Evolutionary conservation across 2,329 filamentous ascomycete genomes (phyloP).

Genomic region (Aspergillus clavatus): DNA sequence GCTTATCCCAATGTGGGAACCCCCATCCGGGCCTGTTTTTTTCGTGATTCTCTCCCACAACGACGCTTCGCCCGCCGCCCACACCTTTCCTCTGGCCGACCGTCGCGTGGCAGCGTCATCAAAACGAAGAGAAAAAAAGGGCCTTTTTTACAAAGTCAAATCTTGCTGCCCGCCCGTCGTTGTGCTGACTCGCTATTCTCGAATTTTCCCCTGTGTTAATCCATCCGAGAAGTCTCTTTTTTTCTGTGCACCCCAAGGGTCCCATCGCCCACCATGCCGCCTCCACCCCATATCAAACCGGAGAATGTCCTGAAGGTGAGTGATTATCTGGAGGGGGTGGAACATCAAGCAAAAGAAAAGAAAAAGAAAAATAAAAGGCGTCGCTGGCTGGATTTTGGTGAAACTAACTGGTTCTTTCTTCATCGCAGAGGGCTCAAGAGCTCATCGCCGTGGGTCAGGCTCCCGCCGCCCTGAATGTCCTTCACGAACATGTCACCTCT

Average conservation of each 20-base stretch:
- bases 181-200: constrained; percentile 20
- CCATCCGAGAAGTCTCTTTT: constrained; percentile 3
- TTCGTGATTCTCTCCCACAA: constrained; percentile 35
- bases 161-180: constrained; percentile 26
- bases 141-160: constrained; percentile 19
- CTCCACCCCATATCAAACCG: constrained; percentile 93
- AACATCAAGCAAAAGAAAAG: too few relatives aligned
- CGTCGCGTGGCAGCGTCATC: constrained; percentile 35
- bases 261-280: constrained; percentile 65
- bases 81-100: constrained; percentile 16
- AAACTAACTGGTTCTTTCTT: constrained; percentile 13
- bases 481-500: constrained; percentile 98
- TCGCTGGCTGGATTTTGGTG: not conserved
- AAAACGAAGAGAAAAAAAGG: too few relatives aligned
- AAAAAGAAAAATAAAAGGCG: not conserved
- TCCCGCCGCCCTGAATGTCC: constrained; percentile 83
- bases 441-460: constrained; percentile 96
- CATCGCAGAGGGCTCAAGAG: constrained; percentile 75
- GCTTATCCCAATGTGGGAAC: constrained; percentile 35
- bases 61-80: constrained; percentile 11
- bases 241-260: constrained; percentile 21
- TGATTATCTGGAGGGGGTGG: too few relatives aligned
- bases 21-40: constrained; percentile 23
- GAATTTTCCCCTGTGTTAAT: constrained; percentile 4
- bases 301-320: constrained; percentile 92